These are phyloP conservation scores for Chaetomium globosum DNA, from an alignment of 2,329 filamentous ascomycete species.

Conservation along the genomic window DNA sequence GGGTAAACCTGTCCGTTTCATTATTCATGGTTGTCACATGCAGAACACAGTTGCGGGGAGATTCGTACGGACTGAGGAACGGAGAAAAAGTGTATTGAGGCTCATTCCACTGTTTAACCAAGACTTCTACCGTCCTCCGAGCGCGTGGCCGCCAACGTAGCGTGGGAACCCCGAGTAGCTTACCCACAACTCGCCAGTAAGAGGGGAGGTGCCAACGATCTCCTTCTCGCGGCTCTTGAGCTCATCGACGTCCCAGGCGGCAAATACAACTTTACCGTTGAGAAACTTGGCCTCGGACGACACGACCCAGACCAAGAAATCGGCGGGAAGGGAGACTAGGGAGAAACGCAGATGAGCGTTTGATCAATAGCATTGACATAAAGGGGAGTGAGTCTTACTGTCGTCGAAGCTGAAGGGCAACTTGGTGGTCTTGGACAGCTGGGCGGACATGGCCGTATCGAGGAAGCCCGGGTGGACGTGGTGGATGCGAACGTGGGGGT, in stretches of 20 bases:
- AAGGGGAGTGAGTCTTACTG: constrained; percentile 20
- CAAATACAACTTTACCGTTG: constrained; percentile 50
- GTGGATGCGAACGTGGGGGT: constrained; percentile 21
- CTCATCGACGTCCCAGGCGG: constrained; percentile 58
- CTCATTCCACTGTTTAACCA: no score
- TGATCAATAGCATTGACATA: not conserved
- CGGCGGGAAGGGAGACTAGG: constrained; percentile 24
- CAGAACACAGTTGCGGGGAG: no score
- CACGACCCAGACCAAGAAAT: constrained; percentile 27
- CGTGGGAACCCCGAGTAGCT: constrained; percentile 22
- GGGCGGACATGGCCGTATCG: constrained; percentile 25
- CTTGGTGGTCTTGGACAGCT: constrained; percentile 16
- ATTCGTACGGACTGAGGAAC: no score
- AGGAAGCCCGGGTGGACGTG: constrained; percentile 29
- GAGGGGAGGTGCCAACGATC: constrained; percentile 17
- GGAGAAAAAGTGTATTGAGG: no score
- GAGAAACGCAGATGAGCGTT: not conserved
- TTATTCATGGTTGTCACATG: no score
- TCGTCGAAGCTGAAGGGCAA: constrained; percentile 26
- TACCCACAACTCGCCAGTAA: constrained; percentile 22
- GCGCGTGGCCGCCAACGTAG: constrained; percentile 22
- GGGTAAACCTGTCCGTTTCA: no score
- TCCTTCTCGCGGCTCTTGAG: constrained; percentile 41
- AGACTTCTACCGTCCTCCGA: constrained; percentile 9
- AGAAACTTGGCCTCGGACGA: constrained; percentile 30